Base-by-base conservation (phyloP, 345 rosid genomes). In the Mangifera indica region DNA sequence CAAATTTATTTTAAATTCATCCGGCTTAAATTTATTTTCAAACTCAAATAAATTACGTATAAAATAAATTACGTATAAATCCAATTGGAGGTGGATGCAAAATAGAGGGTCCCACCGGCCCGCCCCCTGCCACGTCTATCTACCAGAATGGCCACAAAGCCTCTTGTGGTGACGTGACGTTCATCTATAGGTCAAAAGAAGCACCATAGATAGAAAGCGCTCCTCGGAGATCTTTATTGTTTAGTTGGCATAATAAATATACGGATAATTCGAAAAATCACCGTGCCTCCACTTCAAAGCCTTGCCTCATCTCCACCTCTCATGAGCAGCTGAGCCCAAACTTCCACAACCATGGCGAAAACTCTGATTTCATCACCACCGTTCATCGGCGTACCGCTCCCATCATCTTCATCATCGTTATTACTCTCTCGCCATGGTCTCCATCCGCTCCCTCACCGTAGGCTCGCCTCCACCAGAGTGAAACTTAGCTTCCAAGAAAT, bases 291-390 rank as follows among this genome's bases (percentile, higher is more conserved):
- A 21, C 74, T 25, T 14, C 68, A 55, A 60, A 54, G 14, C 56
- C n/a, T 37, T 54, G 57, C 63, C 63, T 79, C 70, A 40, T 70
- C 72, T 21, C 60, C 51, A 60, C 62, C 76, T 18, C 77, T 46
- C 76, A 74, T 77, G 79, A 69, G 69, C 54, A 63, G 55, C 53
- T 76, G 76, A 56, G 57, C 59, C 1, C 22, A 60, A 18, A 15
- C 6, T 45, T 25, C 45, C 21, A 18, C 5, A 59, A 34, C 58
- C 83, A 94, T 92, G 99, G 96, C 97, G 85, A 89, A 86, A 77
- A 79, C 86, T 66, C 82, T 92, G 42, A 86, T 95, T 80, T 92
- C 96, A 66, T 89, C 92, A 14, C 88, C 96, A 9, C 75, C 90
- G 29, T 89, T 95, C 90, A 60, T 88, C 74, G 91, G 91, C 46